These are phyloP conservation scores for Sarocladiaceae sp. DNA, from an alignment of 2,329 filamentous ascomycete genomes.

Conservation along the genomic window DNA sequence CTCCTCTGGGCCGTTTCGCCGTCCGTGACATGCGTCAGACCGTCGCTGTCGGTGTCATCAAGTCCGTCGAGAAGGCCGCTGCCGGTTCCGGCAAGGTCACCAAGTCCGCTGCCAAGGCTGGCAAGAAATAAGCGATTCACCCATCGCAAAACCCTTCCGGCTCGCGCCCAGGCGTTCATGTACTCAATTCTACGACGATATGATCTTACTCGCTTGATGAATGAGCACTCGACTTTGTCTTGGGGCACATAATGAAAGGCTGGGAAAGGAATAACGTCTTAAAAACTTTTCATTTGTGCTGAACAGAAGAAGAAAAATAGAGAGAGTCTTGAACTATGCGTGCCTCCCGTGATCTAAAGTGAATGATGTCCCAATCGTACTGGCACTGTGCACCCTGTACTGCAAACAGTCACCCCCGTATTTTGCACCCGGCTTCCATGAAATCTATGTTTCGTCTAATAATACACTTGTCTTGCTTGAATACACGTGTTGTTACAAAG, in stretches of 20 bases:
- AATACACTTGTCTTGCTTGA: too few relatives aligned
- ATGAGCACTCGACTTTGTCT: slow-evolving; percentile 37
- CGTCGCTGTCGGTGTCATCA: slow-evolving; percentile 93
- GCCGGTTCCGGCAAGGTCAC: slow-evolving; percentile 60
- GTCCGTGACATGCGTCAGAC: slow-evolving; percentile 97
- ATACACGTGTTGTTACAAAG: too few relatives aligned
- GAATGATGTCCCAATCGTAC: too few relatives aligned
- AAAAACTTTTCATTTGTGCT: slow-evolving; percentile 41
- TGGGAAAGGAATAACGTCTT: slow-evolving; percentile 26
- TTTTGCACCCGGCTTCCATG: too few relatives aligned
- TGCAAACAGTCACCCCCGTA: too few relatives aligned
- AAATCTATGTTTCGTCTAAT: too few relatives aligned
- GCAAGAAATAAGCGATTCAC: slow-evolving; percentile 61
- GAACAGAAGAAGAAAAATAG: slow-evolving; percentile 35
- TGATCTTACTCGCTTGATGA: slow-evolving; percentile 37
- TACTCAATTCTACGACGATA: slow-evolving; percentile 42
- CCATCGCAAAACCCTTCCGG: slow-evolving; percentile 15
- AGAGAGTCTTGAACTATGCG: slow-evolving; percentile 39
- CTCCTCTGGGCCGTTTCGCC: slow-evolving; percentile 98
- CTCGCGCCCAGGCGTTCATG: slow-evolving; percentile 26
- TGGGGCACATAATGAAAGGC: slow-evolving; percentile 41
- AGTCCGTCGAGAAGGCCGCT: slow-evolving; percentile 68
- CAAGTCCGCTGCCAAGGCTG: slow-evolving; percentile 69
- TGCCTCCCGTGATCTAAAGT: slow-evolving; percentile 1
- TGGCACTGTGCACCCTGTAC: too few relatives aligned